Evolutionary conservation across 495 filamentous ascomycete genomes (phyloP).

Genomic region (Penicillium robsamsonii): DNA sequence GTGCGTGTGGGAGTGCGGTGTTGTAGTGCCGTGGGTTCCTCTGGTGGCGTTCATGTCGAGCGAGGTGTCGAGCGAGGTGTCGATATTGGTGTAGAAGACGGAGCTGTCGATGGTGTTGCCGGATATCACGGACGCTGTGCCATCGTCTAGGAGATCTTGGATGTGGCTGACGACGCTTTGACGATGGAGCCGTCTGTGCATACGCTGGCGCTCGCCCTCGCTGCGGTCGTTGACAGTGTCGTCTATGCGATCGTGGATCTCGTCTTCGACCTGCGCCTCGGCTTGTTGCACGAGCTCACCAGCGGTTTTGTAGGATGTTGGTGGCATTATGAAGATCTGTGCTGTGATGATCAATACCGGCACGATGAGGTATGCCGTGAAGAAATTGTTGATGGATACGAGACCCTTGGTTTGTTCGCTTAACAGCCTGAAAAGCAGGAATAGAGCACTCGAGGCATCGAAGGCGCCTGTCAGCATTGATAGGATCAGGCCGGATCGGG

Average conservation of each 20-base stretch:
- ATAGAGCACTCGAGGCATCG: constrained; percentile 84
- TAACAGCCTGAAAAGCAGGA: constrained; percentile 77
- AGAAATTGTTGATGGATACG: constrained; percentile 69
- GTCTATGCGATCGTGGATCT: constrained; percentile 60
- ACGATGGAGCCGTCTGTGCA: constrained; percentile 61
- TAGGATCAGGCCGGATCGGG: constrained; percentile 79
- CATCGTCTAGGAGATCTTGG: constrained; percentile 62
- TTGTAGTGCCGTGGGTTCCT: not conserved
- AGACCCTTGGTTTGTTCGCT: constrained; percentile 60
- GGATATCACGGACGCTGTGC: constrained; percentile 24
- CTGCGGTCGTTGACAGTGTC: constrained; percentile 43
- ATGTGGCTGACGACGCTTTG: constrained; percentile 71
- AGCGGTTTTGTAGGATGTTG: constrained; percentile 81
- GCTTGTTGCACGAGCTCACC: constrained; percentile 76
- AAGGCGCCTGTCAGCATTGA: constrained; percentile 87
- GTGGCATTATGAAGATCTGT: constrained; percentile 76
- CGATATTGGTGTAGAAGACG: constrained; percentile 11
- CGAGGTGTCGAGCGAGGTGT: constrained; percentile 10
- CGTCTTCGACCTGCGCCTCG: constrained; percentile 49
- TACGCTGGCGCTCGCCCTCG: constrained; percentile 58
- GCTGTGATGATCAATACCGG: constrained; percentile 65
- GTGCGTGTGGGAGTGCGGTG: constrained; percentile 8
- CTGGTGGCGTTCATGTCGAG: constrained; percentile 11
- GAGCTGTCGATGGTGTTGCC: constrained; percentile 13
- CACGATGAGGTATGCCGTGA: constrained; percentile 71